Conservation (phyloP, 306 rosid genomes). For the Medicago lupulina region DNA sequence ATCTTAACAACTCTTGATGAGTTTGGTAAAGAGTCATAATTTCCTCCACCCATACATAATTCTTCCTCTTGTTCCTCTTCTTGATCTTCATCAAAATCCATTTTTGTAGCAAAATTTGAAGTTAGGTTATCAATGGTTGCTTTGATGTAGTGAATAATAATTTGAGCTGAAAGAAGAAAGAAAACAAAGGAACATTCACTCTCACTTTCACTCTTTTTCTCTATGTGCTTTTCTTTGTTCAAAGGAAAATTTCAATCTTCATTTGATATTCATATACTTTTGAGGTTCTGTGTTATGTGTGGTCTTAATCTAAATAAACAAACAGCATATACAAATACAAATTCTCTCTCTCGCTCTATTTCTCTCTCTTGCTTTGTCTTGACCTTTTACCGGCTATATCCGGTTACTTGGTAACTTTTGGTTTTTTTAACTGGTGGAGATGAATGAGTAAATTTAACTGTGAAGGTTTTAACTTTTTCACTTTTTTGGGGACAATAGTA, state of each 20-base stretch:
- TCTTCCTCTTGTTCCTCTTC: slow-evolving; percentile 77
- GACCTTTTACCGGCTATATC: slow-evolving; percentile 56
- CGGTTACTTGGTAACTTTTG: slow-evolving; percentile 50
- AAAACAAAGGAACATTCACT: not conserved
- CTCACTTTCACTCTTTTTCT: not conserved
- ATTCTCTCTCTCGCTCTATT: not conserved
- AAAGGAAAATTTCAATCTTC: slow-evolving; percentile 24
- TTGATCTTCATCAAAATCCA: slow-evolving; percentile 92
- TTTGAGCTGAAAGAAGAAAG: not conserved
- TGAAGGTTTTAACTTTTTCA: slow-evolving; percentile 39
- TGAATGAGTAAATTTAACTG: slow-evolving; percentile 36
- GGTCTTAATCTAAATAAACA: slow-evolving; percentile 15
- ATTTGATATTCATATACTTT: slow-evolving; percentile 53
- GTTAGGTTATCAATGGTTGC: not conserved
- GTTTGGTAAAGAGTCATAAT: slow-evolving; percentile 69
- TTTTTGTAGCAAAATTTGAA: slow-evolving; percentile 3
- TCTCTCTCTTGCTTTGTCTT: not conserved
- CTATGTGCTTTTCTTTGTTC: slow-evolving; percentile 14
- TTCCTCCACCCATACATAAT: slow-evolving; percentile 60
- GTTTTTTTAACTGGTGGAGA: slow-evolving; percentile 25
- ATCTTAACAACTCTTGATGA: slow-evolving; percentile 54
- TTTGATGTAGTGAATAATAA: not conserved
- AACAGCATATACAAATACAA: slow-evolving; percentile 24
- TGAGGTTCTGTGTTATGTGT: slow-evolving; percentile 48
- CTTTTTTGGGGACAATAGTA: slow-evolving; percentile 35